Evolutionary conservation across 1,284 basidiomycete genomes (phyloP), one percentile per base, ranked within the genome.

Genomic region (Apiotrichum laibachii): DNA sequence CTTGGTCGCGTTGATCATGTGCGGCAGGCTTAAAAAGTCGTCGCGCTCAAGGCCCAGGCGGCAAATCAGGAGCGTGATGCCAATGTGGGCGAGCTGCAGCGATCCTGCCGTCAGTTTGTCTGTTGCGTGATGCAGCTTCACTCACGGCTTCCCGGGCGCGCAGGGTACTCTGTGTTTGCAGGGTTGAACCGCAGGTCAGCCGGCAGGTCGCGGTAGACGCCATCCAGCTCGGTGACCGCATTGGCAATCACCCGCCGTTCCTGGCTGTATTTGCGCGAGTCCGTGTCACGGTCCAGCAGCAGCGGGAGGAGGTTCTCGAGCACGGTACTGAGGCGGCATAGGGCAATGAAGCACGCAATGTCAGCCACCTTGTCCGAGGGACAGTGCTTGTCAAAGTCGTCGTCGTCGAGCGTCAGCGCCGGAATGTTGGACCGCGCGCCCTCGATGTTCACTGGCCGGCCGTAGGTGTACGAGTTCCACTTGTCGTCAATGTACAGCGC

Each of bases 401-500:
- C 55, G 26, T 60, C 63, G 22, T 59, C 63, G 31, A 55, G 48
- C n/a, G 57, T 61, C 3, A 61, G 31, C 0, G 57, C 55, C 0
- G 59, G 63, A 18, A 61, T 64, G 2, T 47, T 43, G 13, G 52
- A 51, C 1, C 57, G 26, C 6, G 51, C 31, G 4, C 52, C 33
- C 26, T 61, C 57, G 18, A 64, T 56, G 50, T 61, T 64, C 35
- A 61, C 46, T 0, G 63, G 63, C 1, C 63, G 63, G 4, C 63
- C 63, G 22, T 61, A 64, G 22, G 60, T 64, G 57, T 61, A 64
- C 31, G 63, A 48, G 45, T 64, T 64, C 62, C 63, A 61, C 55
- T 64, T 65, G 61, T 67, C 65, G 39, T 62, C 59, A 12, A 62
- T 50, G 19, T 67, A 57, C 9, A 69, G 51, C 1, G 57, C 59